Evolutionary conservation across 164 flowering plant species (phyloP).

Genomic region (Macadamia tetraphylla): DNA sequence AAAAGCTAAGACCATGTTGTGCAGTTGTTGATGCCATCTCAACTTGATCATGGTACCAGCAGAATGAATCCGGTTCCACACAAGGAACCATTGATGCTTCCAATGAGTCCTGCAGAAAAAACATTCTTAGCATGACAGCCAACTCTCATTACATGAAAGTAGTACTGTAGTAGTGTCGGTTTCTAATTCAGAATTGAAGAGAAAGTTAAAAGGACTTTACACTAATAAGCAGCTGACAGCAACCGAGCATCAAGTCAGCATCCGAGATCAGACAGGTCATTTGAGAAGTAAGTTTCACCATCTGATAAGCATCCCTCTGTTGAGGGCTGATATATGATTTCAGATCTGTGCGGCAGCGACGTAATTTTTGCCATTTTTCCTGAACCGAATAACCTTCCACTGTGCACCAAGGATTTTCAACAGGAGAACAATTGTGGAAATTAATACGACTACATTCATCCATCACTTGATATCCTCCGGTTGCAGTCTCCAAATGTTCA

Average conservation of each 20-base stretch:
- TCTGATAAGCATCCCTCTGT: slow-evolving; percentile 33
- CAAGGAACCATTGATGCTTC: slow-evolving; percentile 25
- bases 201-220: slow-evolving; percentile 28
- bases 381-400: slow-evolving; percentile 31
- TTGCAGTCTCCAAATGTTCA: slow-evolving; percentile 29
- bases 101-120: slow-evolving; percentile 40
- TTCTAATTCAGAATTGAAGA: neutral
- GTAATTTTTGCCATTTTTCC: slow-evolving; percentile 67
- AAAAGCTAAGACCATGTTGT: slow-evolving; percentile 71
- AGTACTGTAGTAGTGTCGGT: neutral
- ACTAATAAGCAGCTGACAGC: slow-evolving; percentile 30
- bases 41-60: slow-evolving; percentile 44
- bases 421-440: slow-evolving; percentile 25
- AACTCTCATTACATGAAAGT: neutral
- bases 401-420: slow-evolving; percentile 14
- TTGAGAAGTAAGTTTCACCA: slow-evolving; percentile 33
- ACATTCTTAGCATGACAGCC: slow-evolving; percentile 3
- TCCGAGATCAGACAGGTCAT: slow-evolving; percentile 68
- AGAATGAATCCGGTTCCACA: slow-evolving; percentile 35
- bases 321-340: slow-evolving; percentile 34
- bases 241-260: slow-evolving; percentile 55
- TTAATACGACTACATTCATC: slow-evolving; percentile 92
- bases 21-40: slow-evolving; percentile 60
- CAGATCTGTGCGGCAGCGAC: slow-evolving; percentile 37
- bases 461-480: slow-evolving; percentile 42